Evolutionary conservation across 495 filamentous ascomycete species (phyloP).

Genomic region (Geopyxis carbonaria): DNA sequence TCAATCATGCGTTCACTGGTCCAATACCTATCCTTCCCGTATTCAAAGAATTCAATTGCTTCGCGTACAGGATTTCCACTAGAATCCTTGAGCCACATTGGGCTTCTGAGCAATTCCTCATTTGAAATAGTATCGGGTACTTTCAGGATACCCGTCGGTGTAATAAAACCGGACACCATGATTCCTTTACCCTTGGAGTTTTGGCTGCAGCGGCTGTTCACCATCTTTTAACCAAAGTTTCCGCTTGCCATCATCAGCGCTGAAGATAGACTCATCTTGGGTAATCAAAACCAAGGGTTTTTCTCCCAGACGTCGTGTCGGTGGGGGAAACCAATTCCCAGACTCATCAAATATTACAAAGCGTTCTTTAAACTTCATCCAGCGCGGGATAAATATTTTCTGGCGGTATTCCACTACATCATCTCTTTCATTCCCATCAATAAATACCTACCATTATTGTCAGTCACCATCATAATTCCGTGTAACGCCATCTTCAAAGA

Average conservation of each 20-base stretch:
- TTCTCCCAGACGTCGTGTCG: too few relatives aligned
- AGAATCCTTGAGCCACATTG: conserved; percentile 1
- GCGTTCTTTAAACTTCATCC: too few relatives aligned
- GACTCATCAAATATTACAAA: too few relatives aligned
- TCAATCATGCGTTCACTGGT: conserved; percentile 6
- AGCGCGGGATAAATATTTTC: not conserved
- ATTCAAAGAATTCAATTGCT: conserved; percentile 6
- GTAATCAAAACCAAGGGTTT: conserved; percentile 1
- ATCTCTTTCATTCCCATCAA: conserved; percentile 1
- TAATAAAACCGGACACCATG: conserved; percentile 9
- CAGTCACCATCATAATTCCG: too few relatives aligned
- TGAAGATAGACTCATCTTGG: conserved; percentile 10
- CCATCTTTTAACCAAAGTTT: conserved; percentile 5
- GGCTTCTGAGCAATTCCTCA: not conserved
- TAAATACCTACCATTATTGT: too few relatives aligned
- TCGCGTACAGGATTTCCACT: conserved; percentile 3
- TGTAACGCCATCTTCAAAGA: too few relatives aligned
- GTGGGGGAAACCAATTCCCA: too few relatives aligned
- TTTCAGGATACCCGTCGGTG: not conserved
- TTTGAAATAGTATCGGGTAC: conserved; percentile 6
- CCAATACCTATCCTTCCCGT: conserved; percentile 7
- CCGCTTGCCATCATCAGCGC: conserved; percentile 6
- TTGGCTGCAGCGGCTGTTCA: conserved; percentile 2
- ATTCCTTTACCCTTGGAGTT: conserved; percentile 4
- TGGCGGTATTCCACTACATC: conserved; percentile 5